Conservation (phyloP, 2,329 filamentous ascomycete species). For the Colletotrichum sp. region DNA sequence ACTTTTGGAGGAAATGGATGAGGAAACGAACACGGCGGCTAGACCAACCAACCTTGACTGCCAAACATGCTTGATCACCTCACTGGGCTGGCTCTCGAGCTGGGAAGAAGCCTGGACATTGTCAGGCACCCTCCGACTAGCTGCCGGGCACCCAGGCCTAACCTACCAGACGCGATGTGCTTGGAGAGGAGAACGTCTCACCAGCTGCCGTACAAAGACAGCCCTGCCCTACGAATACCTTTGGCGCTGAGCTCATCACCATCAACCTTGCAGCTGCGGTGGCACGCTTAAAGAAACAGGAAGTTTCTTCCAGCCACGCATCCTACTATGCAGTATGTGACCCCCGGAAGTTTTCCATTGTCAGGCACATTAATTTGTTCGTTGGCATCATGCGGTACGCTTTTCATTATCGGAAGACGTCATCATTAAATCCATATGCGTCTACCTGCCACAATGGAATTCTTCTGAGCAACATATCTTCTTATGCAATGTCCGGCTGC, state of each 20-base stretch:
- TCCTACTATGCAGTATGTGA: background rate
- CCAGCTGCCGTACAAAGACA: background rate
- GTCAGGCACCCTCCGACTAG: constrained; percentile 1
- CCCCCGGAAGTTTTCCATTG: background rate
- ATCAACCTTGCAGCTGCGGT: background rate
- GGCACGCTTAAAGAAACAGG: background rate
- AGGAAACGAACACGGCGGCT: constrained; percentile 4
- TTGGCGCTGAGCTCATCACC: background rate
- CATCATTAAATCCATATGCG: background rate
- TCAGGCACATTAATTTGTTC: background rate
- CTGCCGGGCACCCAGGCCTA: background rate
- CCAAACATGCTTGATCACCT: background rate
- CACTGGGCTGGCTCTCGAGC: background rate
- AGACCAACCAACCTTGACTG: background rate
- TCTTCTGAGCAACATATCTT: background rate
- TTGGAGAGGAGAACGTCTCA: background rate
- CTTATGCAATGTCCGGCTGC: background rate
- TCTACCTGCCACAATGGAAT: background rate
- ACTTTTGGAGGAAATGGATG: background rate
- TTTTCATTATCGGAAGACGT: background rate
- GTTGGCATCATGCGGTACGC: background rate
- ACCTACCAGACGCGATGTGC: background rate
- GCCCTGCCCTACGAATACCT: background rate
- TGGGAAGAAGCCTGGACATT: constrained; percentile 2
- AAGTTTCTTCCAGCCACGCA: background rate